Conservation (phyloP, 768 basidiomycete species). For the Serpula lacrymans region DNA sequence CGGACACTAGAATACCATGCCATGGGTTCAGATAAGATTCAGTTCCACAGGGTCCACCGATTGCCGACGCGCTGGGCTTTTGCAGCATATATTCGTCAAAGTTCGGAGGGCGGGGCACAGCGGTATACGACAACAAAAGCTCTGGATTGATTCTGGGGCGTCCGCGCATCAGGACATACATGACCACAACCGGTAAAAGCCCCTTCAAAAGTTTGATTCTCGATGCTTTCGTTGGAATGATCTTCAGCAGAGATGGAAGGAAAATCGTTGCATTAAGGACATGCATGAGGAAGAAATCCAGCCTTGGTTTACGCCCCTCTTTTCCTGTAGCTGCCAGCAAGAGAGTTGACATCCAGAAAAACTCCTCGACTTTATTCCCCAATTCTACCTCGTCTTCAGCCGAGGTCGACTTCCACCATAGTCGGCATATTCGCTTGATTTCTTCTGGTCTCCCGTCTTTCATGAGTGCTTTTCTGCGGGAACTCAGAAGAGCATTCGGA, state of each 20-base stretch:
- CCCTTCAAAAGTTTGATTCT: constrained; percentile 46
- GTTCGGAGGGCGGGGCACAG: constrained; percentile 37
- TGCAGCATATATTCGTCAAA: constrained; percentile 7
- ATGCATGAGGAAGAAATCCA: constrained; percentile 62
- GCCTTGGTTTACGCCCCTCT: constrained; percentile 42
- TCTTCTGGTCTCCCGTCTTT: constrained; percentile 39
- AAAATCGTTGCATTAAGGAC: constrained; percentile 51
- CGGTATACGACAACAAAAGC: constrained; percentile 44
- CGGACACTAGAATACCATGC: constrained; percentile 44
- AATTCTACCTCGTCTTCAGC: constrained; percentile 24
- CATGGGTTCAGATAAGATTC: constrained; percentile 47
- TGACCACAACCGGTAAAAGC: constrained; percentile 36
- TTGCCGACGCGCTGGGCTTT: too few species aligned
- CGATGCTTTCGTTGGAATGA: constrained; percentile 27
- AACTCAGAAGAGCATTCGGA: constrained; percentile 37
- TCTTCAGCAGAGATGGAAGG: constrained; percentile 38
- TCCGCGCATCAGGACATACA: constrained; percentile 41
- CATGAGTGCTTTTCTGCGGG: constrained; percentile 32
- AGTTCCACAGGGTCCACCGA: constrained; percentile 35
- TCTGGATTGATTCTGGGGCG: constrained; percentile 49
- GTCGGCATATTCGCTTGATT: constrained; percentile 41
- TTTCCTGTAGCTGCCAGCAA: constrained; percentile 46
- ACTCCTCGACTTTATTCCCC: constrained; percentile 44
- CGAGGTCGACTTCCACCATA: constrained; percentile 32
- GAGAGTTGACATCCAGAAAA: constrained; percentile 45